Conservation (phyloP, 2,329 filamentous ascomycete species). For the Leptographium procerum region DNA sequence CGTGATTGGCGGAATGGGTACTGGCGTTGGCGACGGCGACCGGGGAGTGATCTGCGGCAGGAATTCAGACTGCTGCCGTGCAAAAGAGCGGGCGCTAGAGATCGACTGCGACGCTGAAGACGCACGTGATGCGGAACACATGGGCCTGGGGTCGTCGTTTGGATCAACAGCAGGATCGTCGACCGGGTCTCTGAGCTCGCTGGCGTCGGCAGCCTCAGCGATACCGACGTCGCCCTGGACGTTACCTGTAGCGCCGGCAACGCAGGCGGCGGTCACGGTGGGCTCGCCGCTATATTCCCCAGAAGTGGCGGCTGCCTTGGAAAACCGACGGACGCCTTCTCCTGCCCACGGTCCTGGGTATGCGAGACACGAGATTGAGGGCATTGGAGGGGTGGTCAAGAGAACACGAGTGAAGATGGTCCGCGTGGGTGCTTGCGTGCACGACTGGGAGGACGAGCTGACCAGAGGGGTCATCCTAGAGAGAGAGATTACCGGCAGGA, state of each 20-base stretch:
- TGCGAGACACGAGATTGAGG: constrained; percentile 77
- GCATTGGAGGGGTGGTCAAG: constrained; percentile 79
- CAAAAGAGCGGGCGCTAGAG: constrained; percentile 68
- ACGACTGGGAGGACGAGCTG: constrained; percentile 73
- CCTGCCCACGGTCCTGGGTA: constrained; percentile 59
- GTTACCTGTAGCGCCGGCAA: constrained; percentile 9
- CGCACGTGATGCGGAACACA: constrained; percentile 35
- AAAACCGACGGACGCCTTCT: constrained; percentile 28
- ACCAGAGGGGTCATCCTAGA: constrained; percentile 53
- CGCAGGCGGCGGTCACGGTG: constrained; percentile 10
- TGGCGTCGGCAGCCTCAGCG: not conserved
- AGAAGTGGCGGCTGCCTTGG: constrained; percentile 11
- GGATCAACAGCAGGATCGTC: constrained; percentile 2
- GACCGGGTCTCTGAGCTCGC: constrained; percentile 3
- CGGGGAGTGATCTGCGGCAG: constrained; percentile 82
- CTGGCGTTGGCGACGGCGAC: constrained; percentile 78
- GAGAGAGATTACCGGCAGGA: constrained; percentile 55
- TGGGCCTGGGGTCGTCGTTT: constrained; percentile 2
- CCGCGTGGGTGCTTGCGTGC: constrained; percentile 70
- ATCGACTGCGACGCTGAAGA: constrained; percentile 78
- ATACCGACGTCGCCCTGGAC: constrained; percentile 6
- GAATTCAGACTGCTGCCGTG: constrained; percentile 63
- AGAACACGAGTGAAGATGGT: constrained; percentile 78
- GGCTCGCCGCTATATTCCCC: constrained; percentile 12
- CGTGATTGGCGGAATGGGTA: constrained; percentile 68